Evolutionary conservation across 2,329 filamentous ascomycete species (phyloP).

Genomic region (Fusarium beomiforme): DNA sequence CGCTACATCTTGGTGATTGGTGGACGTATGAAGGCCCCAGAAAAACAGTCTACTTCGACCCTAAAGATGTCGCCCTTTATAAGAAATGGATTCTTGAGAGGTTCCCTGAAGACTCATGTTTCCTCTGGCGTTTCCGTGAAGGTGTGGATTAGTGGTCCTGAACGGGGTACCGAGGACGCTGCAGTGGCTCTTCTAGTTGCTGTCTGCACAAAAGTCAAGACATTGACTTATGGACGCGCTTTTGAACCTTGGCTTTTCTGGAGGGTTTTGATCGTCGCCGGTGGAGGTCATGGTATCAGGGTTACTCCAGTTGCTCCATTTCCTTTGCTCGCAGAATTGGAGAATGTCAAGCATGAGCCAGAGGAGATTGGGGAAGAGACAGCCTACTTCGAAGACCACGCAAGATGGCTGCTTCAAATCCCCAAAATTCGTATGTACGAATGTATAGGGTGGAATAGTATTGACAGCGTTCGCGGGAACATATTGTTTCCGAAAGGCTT

Average conservation of each 20-base stretch:
- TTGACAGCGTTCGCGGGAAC: too few relatives aligned
- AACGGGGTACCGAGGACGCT: rapidly evolving
- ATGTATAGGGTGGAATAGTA: too few relatives aligned
- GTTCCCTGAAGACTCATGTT: rapidly evolving
- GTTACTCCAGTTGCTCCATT: rapidly evolving
- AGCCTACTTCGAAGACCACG: rapidly evolving
- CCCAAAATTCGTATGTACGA: background rate
- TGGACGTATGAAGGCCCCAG: rapidly evolving
- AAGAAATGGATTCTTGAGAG: rapidly evolving
- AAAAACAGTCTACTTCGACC: background rate
- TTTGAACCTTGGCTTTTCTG: background rate
- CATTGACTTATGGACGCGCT: background rate
- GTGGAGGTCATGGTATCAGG: background rate
- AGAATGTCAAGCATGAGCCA: background rate
- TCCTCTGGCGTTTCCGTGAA: rapidly evolving
- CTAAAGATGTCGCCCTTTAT: rapidly evolving
- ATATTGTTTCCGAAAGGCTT: too few relatives aligned
- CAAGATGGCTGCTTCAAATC: rapidly evolving
- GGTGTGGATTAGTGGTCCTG: rapidly evolving
- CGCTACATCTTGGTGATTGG: background rate
- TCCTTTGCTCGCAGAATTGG: background rate
- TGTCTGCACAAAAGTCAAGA: background rate
- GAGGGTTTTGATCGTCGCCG: rapidly evolving
- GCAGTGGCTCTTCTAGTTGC: background rate
- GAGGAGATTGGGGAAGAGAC: rapidly evolving